phyloP scores from a whole-genome alignment of 805 yeast genomes.

The Candida caryicola region DNA sequence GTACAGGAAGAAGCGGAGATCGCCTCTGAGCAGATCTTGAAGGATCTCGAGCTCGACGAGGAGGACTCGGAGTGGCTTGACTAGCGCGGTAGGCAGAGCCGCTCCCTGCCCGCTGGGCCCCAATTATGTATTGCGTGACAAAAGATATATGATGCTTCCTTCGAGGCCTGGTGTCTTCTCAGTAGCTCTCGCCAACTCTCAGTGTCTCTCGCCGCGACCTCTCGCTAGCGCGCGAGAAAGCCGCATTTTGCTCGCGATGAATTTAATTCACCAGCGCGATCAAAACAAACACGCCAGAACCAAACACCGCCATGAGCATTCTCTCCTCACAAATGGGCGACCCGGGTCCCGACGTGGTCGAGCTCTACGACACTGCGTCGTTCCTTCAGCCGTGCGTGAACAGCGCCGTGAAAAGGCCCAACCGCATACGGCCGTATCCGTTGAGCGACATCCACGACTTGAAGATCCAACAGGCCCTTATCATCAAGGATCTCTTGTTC shows the following conservation, averaged over 20 bases:
- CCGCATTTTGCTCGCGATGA: too few species aligned
- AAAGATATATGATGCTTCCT: too few species aligned
- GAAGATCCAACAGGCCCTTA: slow-evolving; percentile 66
- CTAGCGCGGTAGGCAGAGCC: too few species aligned
- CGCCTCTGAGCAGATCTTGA: slow-evolving; percentile 32
- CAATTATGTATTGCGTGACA: too few species aligned
- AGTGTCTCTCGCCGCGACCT: too few species aligned
- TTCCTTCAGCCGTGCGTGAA: slow-evolving; percentile 14
- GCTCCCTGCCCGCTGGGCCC: too few species aligned
- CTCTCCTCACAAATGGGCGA: slow-evolving; percentile 10
- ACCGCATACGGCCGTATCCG: slow-evolving; percentile 40
- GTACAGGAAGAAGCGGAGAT: slow-evolving; percentile 71
- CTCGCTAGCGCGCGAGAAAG: too few species aligned
- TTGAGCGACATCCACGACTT: slow-evolving; percentile 45
- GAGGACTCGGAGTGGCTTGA: slow-evolving; percentile 25
- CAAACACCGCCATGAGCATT: slow-evolving; percentile 10
- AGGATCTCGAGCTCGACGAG: slow-evolving; percentile 33
- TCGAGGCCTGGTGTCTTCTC: too few species aligned
- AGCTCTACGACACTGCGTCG: slow-evolving; percentile 14
- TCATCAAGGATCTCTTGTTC: slow-evolving; percentile 66
- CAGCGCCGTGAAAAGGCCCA: slow-evolving; percentile 7
- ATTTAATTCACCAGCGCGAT: slow-evolving; percentile 1
- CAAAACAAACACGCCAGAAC: slow-evolving; percentile 1
- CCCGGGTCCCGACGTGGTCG: slow-evolving; percentile 17
- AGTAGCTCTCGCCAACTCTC: too few species aligned